Evolutionary conservation across 2,329 filamentous ascomycete genomes (phyloP).

Genomic region (Sarocladiaceae sp.): DNA sequence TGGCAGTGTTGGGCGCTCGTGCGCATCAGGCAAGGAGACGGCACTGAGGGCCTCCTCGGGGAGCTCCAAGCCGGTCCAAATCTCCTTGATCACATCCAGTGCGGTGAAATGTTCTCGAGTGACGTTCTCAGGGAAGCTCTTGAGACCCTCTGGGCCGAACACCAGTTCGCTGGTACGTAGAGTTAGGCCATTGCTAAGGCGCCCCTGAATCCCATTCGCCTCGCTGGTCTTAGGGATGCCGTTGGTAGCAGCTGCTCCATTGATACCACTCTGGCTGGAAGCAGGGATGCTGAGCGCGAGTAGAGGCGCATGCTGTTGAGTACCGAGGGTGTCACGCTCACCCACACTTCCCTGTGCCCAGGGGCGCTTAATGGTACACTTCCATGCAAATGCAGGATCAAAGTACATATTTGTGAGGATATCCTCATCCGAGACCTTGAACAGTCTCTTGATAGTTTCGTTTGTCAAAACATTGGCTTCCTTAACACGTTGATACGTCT

Average conservation of each 20-base stretch:
- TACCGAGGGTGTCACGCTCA: constrained; percentile 30
- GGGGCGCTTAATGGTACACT: constrained; percentile 33
- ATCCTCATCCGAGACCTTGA: constrained; percentile 19
- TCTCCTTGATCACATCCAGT: constrained; percentile 11
- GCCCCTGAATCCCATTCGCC: background rate
- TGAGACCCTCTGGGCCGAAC: background rate
- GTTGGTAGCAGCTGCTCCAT: background rate
- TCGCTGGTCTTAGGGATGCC: background rate
- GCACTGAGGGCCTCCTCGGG: constrained; percentile 11
- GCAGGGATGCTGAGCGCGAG: constrained; percentile 18
- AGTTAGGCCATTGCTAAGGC: background rate
- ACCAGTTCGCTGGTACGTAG: background rate
- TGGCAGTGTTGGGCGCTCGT: constrained; percentile 23
- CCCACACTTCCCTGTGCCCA: constrained; percentile 28
- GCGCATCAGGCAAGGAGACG: constrained; percentile 13
- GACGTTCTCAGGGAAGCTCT: background rate
- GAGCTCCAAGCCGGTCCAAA: constrained; percentile 12
- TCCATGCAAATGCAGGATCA: constrained; percentile 38
- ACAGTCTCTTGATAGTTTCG: constrained; percentile 27
- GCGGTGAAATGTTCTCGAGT: background rate
- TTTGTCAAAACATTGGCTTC: constrained; percentile 26
- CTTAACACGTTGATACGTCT: constrained; percentile 29
- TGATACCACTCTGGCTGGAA: background rate
- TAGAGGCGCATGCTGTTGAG: constrained; percentile 31
- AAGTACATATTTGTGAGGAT: constrained; percentile 30